These are phyloP conservation scores for Hyaloperonospora brassicae DNA, from an alignment of 352 stramenopile species.

Conservation along the genomic window DNA sequence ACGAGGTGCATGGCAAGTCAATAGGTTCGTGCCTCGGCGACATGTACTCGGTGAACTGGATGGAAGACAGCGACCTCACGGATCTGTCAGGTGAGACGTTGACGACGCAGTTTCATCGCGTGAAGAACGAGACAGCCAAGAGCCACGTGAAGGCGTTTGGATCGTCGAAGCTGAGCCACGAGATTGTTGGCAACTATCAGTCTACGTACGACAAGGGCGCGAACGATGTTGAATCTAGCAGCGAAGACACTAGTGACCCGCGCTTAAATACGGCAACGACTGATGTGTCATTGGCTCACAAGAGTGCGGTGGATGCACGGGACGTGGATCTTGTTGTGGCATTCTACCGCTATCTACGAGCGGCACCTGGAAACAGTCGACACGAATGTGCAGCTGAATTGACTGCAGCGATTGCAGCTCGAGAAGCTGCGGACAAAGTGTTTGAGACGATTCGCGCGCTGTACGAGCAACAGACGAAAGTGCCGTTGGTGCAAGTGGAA, in stretches of 20 bases:
- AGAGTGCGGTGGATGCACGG: slow-evolving; percentile 43
- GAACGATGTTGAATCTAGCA: slow-evolving; percentile 17
- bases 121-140: slow-evolving; percentile 69
- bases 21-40: slow-evolving; percentile 83
- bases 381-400: slow-evolving; percentile 35
- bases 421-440: slow-evolving; percentile 46
- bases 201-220: slow-evolving; percentile 57
- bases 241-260: slow-evolving; percentile 1
- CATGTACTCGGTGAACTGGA: slow-evolving; percentile 88
- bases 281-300: slow-evolving; percentile 7
- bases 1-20: slow-evolving; percentile 57
- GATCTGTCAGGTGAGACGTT: slow-evolving; percentile 75
- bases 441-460: slow-evolving; percentile 42
- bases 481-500: slow-evolving; percentile 25
- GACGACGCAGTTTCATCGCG: slow-evolving; percentile 56
- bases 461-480: slow-evolving; percentile 23
- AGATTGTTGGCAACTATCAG: slow-evolving; percentile 82
- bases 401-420: slow-evolving; percentile 30
- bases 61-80: slow-evolving; percentile 85
- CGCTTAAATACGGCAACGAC: neutral
- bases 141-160: slow-evolving; percentile 83
- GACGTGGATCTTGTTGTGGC: slow-evolving; percentile 68
- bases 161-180: slow-evolving; percentile 39
- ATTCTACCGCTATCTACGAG: slow-evolving; percentile 75
- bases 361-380: slow-evolving; percentile 28